Evolutionary conservation across 306 rosid species (phyloP).

Genomic region (peach (Prunus persica)): DNA sequence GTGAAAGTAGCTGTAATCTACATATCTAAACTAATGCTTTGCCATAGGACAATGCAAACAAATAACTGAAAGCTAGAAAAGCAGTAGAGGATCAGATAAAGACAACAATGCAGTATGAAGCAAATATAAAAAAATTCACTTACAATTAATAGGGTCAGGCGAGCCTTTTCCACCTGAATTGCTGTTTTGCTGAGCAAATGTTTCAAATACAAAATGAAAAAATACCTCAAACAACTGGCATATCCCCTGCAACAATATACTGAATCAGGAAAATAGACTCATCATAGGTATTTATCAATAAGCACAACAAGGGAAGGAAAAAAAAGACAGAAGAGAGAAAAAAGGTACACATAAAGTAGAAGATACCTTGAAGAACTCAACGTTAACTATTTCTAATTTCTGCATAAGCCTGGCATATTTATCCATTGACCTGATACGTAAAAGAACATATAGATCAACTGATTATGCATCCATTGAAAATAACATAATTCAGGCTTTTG

Average conservation of each 20-base stretch:
- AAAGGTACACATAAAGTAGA: conserved; percentile 18
- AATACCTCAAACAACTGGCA: conserved; percentile 88
- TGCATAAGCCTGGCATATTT: conserved; percentile 98
- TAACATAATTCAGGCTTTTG: conserved; percentile 4
- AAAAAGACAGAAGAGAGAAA: not conserved
- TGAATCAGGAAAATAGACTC: conserved; percentile 51
- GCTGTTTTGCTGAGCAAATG: conserved; percentile 74
- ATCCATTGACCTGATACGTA: conserved; percentile 81
- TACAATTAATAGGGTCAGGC: conserved; percentile 61
- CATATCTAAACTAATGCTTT: conserved; percentile 15
- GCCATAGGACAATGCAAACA: not conserved
- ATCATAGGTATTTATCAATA: conserved; percentile 15
- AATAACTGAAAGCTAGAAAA: not conserved
- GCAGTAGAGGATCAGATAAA: not conserved
- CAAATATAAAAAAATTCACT: conserved; percentile 28
- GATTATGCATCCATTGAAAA: conserved; percentile 20
- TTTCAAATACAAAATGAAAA: conserved; percentile 72
- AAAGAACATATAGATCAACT: conserved; percentile 31
- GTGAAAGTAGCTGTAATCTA: conserved; percentile 13
- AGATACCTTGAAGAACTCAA: conserved; percentile 87
- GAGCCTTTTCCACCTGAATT: conserved; percentile 70
- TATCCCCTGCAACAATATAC: conserved; percentile 81
- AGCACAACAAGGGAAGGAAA: not conserved
- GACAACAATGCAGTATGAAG: not conserved
- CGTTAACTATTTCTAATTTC: conserved; percentile 74